Conservation (phyloP, 1,139 yeast genomes). For the Candida glucosophila region DNA sequence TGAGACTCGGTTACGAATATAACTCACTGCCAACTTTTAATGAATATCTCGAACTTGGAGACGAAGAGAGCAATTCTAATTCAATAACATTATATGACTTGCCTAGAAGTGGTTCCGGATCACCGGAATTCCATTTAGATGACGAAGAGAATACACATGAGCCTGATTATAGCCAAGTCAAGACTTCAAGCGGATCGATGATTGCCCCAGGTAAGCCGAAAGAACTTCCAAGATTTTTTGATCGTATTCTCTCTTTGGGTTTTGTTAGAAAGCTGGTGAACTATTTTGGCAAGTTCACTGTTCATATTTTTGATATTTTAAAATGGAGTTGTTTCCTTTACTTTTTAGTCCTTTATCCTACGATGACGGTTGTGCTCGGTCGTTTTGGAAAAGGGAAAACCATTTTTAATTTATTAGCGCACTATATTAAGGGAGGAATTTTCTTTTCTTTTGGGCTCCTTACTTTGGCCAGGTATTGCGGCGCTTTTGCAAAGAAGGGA, state of each 20-base stretch:
- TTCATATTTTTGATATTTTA: conserved; percentile 37
- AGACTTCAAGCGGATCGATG: conserved; percentile 12
- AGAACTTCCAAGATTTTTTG: conserved; percentile 1
- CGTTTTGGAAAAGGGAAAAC: conserved; percentile 56
- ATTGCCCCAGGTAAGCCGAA: conserved; percentile 2
- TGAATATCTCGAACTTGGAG: conserved; percentile 11
- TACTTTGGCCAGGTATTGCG: conserved; percentile 77
- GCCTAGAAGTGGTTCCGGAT: conserved; percentile 6
- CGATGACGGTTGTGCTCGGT: conserved; percentile 72
- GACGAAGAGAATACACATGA: conserved; percentile 2
- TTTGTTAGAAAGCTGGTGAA: conserved; percentile 1
- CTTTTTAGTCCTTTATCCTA: conserved; percentile 51
- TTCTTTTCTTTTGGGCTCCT: conserved; percentile 69
- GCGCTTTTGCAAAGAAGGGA: conserved; percentile 66
- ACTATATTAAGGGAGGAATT: conserved; percentile 92
- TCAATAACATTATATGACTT: conserved; percentile 30
- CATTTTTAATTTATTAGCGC: conserved; percentile 82
- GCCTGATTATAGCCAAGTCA: conserved; percentile 3
- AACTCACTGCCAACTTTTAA: conserved; percentile 4
- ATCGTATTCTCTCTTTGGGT: conserved; percentile 1
- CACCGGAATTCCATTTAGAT: conserved; percentile 9
- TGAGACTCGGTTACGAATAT: conserved; percentile 11
- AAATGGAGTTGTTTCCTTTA: conserved; percentile 62
- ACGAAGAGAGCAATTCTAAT: conserved; percentile 23
- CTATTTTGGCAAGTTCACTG: conserved; percentile 6